Conservation (phyloP, 805 yeast genomes). For the Hagleromyces aurorensis region DNA sequence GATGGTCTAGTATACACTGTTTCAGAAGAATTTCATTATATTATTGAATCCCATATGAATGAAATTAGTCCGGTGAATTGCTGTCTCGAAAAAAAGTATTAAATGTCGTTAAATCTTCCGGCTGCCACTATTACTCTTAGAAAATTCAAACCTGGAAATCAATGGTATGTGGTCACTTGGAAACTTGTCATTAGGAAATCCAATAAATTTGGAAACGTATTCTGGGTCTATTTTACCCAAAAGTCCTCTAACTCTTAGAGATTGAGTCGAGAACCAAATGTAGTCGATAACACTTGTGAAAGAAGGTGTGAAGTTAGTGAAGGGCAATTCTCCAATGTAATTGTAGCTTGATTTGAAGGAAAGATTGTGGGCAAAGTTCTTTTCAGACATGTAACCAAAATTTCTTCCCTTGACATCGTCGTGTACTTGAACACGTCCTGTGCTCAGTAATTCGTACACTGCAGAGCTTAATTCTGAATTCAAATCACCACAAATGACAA, state of each 20-base stretch:
- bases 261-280: constrained; percentile 83
- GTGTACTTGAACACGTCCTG: constrained; percentile 74
- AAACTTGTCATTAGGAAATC: constrained; percentile 87
- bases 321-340: constrained; percentile 80
- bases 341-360: constrained; percentile 80
- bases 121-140: constrained; percentile 34
- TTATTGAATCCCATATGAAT: no score
- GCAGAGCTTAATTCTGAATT: constrained; percentile 84
- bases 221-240: constrained; percentile 77
- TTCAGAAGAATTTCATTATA: no score
- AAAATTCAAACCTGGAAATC: constrained; percentile 67
- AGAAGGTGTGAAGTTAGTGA: constrained; percentile 89
- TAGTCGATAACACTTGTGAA: constrained; percentile 93
- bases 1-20: no score
- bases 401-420: constrained; percentile 77
- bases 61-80: no score
- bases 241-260: constrained; percentile 76
- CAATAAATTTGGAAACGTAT: constrained; percentile 70
- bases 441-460: constrained; percentile 81
- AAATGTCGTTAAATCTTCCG: constrained; percentile 24
- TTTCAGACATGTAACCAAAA: constrained; percentile 85
- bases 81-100: no score
- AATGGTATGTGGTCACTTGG: constrained; percentile 95
- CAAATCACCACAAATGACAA: constrained; percentile 90
- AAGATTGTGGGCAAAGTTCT: constrained; percentile 77